phyloP scores from a whole-genome alignment of 2,329 filamentous ascomycete genomes.

The Leptographium radiaticola region DNA sequence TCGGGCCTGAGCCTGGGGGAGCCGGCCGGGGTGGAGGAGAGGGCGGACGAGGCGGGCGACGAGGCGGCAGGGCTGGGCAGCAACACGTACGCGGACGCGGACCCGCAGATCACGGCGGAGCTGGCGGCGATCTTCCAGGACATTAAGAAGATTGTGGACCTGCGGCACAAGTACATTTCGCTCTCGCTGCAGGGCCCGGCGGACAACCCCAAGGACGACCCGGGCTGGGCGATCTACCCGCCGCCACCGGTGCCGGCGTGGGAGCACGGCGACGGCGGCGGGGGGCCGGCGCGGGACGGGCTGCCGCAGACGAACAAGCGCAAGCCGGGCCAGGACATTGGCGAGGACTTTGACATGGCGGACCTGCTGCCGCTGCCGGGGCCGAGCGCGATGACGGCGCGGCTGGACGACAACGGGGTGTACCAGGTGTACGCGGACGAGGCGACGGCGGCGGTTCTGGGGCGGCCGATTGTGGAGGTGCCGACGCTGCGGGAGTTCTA shows the following conservation, averaged over 20 bases:
- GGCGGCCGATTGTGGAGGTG: constrained; percentile 64
- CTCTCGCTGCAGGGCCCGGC: constrained; percentile 69
- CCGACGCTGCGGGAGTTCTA: constrained; percentile 92
- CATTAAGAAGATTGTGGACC: constrained; percentile 78
- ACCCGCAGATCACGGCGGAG: constrained; percentile 72
- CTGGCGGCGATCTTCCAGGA: constrained; percentile 77
- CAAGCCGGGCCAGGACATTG: constrained; percentile 82
- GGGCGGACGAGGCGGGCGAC: constrained; percentile 26
- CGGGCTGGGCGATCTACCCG: constrained; percentile 79
- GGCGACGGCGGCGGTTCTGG: constrained; percentile 40
- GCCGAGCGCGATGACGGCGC: constrained; percentile 58
- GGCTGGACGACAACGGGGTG: constrained; percentile 71
- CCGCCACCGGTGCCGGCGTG: constrained; percentile 85
- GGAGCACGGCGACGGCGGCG: constrained; percentile 29
- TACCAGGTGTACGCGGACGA: constrained; percentile 80
- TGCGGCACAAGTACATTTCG: constrained; percentile 77
- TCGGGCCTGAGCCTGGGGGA: constrained; percentile 25
- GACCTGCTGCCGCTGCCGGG: constrained; percentile 65
- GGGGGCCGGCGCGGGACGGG: constrained; percentile 17
- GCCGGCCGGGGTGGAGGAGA: constrained; percentile 39
- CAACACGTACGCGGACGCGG: constrained; percentile 56
- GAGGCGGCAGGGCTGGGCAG: constrained; percentile 49
- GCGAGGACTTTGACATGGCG: constrained; percentile 78
- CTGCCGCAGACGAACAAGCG: constrained; percentile 31
- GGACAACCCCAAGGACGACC: constrained; percentile 80